Conservation (phyloP, 2,329 filamentous ascomycete genomes). For the Aspergillus eucalypticola region DNA sequence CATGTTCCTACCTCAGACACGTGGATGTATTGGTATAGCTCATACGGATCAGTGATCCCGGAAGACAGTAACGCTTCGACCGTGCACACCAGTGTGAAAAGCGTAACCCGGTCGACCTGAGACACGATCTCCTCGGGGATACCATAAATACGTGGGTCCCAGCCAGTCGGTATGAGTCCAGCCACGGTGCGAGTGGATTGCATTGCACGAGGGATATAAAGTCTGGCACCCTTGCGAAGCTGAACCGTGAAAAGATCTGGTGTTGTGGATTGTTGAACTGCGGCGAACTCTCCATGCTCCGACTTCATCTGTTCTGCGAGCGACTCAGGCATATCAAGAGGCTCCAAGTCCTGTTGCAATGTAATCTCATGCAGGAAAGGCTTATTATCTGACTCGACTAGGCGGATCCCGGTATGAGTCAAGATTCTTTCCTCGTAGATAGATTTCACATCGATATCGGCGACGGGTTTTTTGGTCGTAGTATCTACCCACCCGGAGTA, state of each 20-base stretch:
- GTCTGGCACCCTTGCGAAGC: conserved; percentile 87
- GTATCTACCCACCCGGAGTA: conserved; percentile 8
- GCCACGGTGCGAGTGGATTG: conserved; percentile 57
- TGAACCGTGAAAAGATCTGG: conserved; percentile 62
- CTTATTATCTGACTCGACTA: conserved; percentile 95
- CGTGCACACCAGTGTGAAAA: conserved; percentile 90
- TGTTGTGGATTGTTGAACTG: neutral
- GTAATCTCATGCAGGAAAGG: conserved; percentile 93
- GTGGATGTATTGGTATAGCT: conserved; percentile 98
- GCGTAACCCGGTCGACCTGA: conserved; percentile 89
- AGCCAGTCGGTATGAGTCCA: conserved; percentile 90
- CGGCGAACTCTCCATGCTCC: neutral
- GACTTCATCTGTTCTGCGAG: neutral
- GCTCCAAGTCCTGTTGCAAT: conserved; percentile 89
- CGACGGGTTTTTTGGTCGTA: neutral
- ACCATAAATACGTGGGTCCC: conserved; percentile 91
- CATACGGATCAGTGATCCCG: conserved; percentile 96
- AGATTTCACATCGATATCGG: neutral
- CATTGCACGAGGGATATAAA: conserved; percentile 46
- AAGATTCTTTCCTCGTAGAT: conserved; percentile 56
- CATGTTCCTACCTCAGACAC: conserved; percentile 95
- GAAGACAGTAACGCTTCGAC: conserved; percentile 82
- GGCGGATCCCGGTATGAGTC: conserved; percentile 88
- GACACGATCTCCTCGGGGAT: conserved; percentile 93
- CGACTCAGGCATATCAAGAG: conserved; percentile 54